These are phyloP conservation scores for Dioscorea dumetorum DNA, from an alignment of 106 monocot genomes.

Conservation along the genomic window DNA sequence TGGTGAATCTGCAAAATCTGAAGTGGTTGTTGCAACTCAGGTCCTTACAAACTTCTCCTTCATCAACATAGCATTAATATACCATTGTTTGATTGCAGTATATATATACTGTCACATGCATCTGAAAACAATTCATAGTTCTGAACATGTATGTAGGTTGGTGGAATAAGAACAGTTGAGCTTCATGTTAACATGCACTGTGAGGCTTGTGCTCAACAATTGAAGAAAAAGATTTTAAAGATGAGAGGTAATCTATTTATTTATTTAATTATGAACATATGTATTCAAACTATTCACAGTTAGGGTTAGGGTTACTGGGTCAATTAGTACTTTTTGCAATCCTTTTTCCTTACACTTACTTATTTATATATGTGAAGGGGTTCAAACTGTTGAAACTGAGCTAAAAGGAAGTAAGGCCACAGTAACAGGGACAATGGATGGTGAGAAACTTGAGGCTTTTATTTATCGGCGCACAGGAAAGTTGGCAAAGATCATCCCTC, in stretches of 20 bases:
- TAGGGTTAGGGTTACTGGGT: neutral
- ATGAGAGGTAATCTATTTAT: constrained; percentile 50
- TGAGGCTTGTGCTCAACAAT: constrained; percentile 86
- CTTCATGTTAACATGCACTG: constrained; percentile 93
- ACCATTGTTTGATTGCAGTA: too few species aligned
- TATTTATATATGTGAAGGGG: constrained; percentile 32
- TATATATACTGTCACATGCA: neutral
- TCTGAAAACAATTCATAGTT: neutral
- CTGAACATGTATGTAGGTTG: constrained; percentile 24
- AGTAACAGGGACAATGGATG: constrained; percentile 73
- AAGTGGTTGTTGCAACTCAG: constrained; percentile 27
- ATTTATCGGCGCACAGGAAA: constrained; percentile 70
- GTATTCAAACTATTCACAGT: neutral
- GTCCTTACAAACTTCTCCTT: constrained; percentile 5
- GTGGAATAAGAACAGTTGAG: constrained; percentile 54
- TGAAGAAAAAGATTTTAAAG: constrained; percentile 65
- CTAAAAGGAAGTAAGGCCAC: constrained; percentile 48
- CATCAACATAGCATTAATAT: too few species aligned
- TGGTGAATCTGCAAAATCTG: constrained; percentile 18
- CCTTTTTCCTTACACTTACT: too few species aligned
- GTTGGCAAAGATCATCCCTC: constrained; percentile 58
- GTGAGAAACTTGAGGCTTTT: constrained; percentile 55
- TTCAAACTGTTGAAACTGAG: constrained; percentile 71
- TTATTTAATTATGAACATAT: neutral
- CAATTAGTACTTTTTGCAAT: neutral